Evolutionary conservation across 768 basidiomycete genomes (phyloP), one percentile per base, ranked within the genome.

Genomic region (Plicaturopsis crispa): DNA sequence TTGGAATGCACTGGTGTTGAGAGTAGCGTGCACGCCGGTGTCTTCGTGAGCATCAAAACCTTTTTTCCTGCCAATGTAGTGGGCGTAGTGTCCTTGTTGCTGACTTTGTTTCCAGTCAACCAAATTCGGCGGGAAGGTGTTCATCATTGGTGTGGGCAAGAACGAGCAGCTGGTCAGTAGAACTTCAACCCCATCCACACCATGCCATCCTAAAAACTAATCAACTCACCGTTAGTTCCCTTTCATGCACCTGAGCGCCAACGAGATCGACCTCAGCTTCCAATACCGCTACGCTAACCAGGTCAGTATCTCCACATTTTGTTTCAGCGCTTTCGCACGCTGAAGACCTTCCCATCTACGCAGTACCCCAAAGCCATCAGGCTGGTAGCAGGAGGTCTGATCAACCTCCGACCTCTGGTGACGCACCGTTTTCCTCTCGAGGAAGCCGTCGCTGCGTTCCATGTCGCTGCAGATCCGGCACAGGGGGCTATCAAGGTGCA

Each of bases 311-410:
- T 26, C 22, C 12, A n/a, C n/a, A 17, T 4, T n/a, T n/a, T n/a
- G n/a, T n/a, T n/a, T n/a, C n/a, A n/a, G n/a, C n/a, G n/a, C n/a
- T n/a, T n/a, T n/a, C n/a, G n/a, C n/a, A n/a, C n/a, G n/a, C n/a
- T n/a, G n/a, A n/a, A n/a, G n/a, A n/a, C n/a, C n/a, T n/a, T 34
- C 26, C 36, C 6, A 17, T 36, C 26, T 32, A 28, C 18, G 26
- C 60, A 81, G 67, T 93, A 90, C 59, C 87, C 87, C 7, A 86
- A 84, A 50, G 90, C 90, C 2, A 75, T 93, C 41, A 73, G 80
- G 4, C 76, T 92, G 6, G 71, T 93, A n/a, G 78, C 82, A 28
- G 77, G 80, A 16, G 73, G 78, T 20, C 60, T 92, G 16, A 73
- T 81, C 37, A 67, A 85, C 48, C 61, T 89, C 41, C 79, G 80